Evolutionary conservation across 306 rosid species (phyloP).

Genomic region (Quercus berberidifolia): DNA sequence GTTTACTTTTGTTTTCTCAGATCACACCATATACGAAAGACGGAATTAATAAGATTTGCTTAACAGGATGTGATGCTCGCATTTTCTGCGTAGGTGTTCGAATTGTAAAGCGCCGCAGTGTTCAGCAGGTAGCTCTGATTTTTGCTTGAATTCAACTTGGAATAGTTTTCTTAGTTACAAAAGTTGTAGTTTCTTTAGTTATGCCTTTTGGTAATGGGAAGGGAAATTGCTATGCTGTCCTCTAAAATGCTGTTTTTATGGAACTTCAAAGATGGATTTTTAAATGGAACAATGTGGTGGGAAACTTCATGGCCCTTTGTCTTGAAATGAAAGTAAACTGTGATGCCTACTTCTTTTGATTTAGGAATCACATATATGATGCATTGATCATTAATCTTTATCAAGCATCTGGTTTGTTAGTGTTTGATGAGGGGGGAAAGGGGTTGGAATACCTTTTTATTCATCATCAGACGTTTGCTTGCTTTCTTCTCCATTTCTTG

Average conservation of each 20-base stretch:
- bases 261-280: not conserved
- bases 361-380: not conserved
- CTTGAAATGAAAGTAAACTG: not conserved
- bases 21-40: constrained; percentile 76
- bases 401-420: too few relatives aligned
- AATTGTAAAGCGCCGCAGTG: constrained; percentile 68
- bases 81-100: constrained; percentile 92
- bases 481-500: not conserved
- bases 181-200: not conserved
- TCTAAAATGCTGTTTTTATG: not conserved
- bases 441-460: too few relatives aligned
- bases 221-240: not conserved
- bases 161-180: not conserved
- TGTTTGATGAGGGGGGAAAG: too few relatives aligned
- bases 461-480: not conserved
- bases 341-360: not conserved
- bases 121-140: constrained; percentile 67
- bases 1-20: constrained; percentile 51
- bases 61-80: constrained; percentile 88
- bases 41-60: constrained; percentile 82
- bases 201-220: not conserved
- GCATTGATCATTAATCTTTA: not conserved
- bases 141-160: not conserved
- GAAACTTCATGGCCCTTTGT: not conserved
- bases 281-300: not conserved